Evolutionary conservation across 2,329 filamentous ascomycete species (phyloP), one percentile per base, ranked within the genome.

Genomic region (Colletotrichum sublineola): DNA sequence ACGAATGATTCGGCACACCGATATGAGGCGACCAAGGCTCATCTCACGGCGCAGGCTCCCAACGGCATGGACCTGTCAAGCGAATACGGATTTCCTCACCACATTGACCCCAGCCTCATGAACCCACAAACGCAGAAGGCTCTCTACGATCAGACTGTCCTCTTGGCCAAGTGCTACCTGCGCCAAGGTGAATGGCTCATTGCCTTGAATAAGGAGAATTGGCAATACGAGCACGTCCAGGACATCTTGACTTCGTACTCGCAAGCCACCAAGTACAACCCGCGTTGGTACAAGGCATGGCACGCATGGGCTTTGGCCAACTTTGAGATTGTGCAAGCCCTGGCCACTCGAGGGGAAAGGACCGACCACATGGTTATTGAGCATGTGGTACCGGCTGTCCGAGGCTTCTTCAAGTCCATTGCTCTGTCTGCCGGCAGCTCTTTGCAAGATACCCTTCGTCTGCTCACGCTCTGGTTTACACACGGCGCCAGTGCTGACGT

Each of bases 231-330:
- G 11, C 92, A 94, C 75, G 94, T 97, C 5, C 90, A 93, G 63
- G 96, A 98, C 65, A 95, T 99, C 70, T 86, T 99, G 33, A 89
- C 90, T n/a, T 95, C 96, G 1, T 99, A 98, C 81, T 91, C 92
- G 24, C 92, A 95, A 71, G 97, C 97, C 1, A 99, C 96, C 2
- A 92, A 94, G 71, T 98, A 97, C 83, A 97, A 99, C 80, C 92
- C 94, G 44, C 91, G 92, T 73, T 99, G 96, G 90, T 99, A 99
- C 85, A 99, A 99, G 83, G 96, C 97, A 9, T 99, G 96, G 96
- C 96, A 99, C 82, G 94, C 96, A 0, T 99, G 96, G 96, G 97
- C 96, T 14, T 84, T 99, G 74, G 96, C 96, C 66, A 99, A 99
- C 82, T 99, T 99, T 78, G 96, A 99, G 82, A 96, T 99, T 69